Conservation (phyloP, 176 grass and related monocot species). For the sorghum (Sorghum bicolor) region Sorghum_bicolor_NCBIv3 NC_012870.2:21558001-21558500, state of each 20-base stretch:
- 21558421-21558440: too few relatives aligned
- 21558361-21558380: not conserved
- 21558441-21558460: not conserved
- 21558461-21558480: not conserved
- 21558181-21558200: not conserved
- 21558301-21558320: not conserved
- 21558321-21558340: not conserved
- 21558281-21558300: not conserved
- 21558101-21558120: too few relatives aligned
- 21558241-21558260: not conserved
- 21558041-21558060: too few relatives aligned
- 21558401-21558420: not conserved
- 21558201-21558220: not conserved
- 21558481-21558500: not conserved
- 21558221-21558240: not conserved
- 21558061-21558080: too few relatives aligned
- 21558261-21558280: not conserved
- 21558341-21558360: not conserved
- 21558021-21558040: too few relatives aligned
- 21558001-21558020: too few relatives aligned
- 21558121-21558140: too few relatives aligned
- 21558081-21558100: too few relatives aligned
- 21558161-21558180: not conserved
- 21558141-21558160: not conserved
- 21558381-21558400: not conserved